These are phyloP conservation scores for Teunomyces panamensis DNA, from an alignment of 805 yeast species.

Conservation along the genomic window DNA sequence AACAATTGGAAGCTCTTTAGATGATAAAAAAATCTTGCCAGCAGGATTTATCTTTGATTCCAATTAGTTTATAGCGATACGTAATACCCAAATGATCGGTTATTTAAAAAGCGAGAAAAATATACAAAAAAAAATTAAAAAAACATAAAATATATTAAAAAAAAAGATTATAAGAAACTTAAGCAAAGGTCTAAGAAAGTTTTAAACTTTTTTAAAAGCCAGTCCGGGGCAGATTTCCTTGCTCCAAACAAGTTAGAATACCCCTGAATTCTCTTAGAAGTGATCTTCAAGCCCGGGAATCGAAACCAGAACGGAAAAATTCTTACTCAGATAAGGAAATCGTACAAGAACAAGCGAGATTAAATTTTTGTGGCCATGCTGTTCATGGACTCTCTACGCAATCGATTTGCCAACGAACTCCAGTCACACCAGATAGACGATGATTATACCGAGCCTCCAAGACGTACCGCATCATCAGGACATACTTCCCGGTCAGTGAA, in stretches of 20 bases:
- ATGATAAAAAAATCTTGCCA: neutral
- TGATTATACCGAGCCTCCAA: slow-evolving; percentile 22
- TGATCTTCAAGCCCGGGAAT: too few relatives aligned
- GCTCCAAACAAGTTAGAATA: neutral
- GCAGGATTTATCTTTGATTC: neutral
- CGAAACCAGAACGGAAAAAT: neutral
- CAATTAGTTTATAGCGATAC: neutral
- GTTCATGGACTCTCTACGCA: slow-evolving; percentile 23
- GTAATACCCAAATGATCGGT: neutral
- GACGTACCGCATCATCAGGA: neutral
- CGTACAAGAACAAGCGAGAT: neutral
- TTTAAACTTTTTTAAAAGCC: neutral
- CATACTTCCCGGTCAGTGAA: neutral
- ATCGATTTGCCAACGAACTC: slow-evolving; percentile 22
- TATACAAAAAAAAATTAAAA: neutral
- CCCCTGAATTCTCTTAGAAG: too few relatives aligned
- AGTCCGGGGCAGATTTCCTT: neutral
- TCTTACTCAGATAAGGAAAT: neutral
- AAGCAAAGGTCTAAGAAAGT: neutral
- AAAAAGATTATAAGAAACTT: too few relatives aligned
- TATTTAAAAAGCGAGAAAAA: neutral
- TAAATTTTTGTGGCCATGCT: slow-evolving; percentile 12
- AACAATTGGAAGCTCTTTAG: slow-evolving; percentile 82
- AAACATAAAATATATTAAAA: neutral
- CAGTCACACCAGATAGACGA: slow-evolving; percentile 33